A percentile compares a stretch with the other conserved stretches of the same genome.
These are phyloP conservation scores for Puccinia coronata DNA, from an alignment of 1,284 basidiomycete species.

Conservation along the genomic window DNA sequence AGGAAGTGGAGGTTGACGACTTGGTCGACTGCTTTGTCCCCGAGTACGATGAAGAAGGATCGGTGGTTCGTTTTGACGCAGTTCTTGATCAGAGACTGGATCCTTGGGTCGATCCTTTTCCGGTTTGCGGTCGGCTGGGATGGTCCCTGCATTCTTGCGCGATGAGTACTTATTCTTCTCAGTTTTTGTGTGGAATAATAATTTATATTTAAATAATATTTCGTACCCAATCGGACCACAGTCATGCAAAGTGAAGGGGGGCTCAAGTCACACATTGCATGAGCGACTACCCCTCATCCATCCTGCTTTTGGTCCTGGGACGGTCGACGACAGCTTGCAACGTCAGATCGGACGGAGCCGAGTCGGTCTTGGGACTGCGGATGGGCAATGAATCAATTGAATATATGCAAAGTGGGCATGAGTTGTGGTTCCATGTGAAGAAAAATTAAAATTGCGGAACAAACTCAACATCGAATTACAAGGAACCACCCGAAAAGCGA, in stretches of 20 bases:
- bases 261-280: too few relatives aligned
- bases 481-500: too few relatives aligned
- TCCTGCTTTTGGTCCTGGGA: too few relatives aligned
- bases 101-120: slow-evolving; percentile 41
- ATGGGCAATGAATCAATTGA: too few relatives aligned
- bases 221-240: too few relatives aligned
- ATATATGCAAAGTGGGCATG: background rate
- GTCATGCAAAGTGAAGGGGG: too few relatives aligned
- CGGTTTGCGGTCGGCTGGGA: slow-evolving; percentile 6
- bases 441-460: background rate
- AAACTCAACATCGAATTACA: background rate
- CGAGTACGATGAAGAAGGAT: slow-evolving; percentile 95
- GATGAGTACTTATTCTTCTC: slow-evolving; percentile 7
- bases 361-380: too few relatives aligned
- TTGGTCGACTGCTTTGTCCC: slow-evolving; percentile 92
- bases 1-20: slow-evolving; percentile 78
- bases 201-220: too few relatives aligned
- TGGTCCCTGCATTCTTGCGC: slow-evolving; percentile 9
- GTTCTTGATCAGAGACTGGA: slow-evolving; percentile 51
- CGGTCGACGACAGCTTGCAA: too few relatives aligned
- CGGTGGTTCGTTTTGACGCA: slow-evolving; percentile 68
- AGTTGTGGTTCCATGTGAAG: background rate
- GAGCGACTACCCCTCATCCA: too few relatives aligned
- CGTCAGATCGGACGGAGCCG: too few relatives aligned
- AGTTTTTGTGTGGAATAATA: slow-evolving; percentile 17